Evolutionary conservation across 352 stramenopile genomes (phyloP).

Genomic region (Phytophthora constricta): DNA sequence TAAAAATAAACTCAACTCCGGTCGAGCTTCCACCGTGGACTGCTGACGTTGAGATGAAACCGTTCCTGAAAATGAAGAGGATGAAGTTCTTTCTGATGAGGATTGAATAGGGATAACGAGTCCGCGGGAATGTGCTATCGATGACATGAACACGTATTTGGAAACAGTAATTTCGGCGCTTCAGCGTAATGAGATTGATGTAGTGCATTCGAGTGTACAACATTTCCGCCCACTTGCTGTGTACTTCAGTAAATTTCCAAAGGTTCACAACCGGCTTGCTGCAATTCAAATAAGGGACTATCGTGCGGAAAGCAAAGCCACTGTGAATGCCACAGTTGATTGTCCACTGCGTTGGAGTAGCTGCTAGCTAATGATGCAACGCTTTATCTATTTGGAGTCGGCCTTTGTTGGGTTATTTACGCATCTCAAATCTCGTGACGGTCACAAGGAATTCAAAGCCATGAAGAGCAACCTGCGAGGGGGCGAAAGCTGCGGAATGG

Average conservation of each 20-base stretch:
- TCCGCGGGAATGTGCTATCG: conserved; percentile 7
- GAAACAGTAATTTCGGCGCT: background rate
- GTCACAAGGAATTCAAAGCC: conserved; percentile 5
- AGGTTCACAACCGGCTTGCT: conserved; percentile 7
- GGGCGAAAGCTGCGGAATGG: background rate
- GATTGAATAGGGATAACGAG: conserved; percentile 2
- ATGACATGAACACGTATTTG: conserved; percentile 16
- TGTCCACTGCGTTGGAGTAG: conserved; percentile 17
- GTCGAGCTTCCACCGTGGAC: background rate
- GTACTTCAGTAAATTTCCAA: conserved; percentile 25
- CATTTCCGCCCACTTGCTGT: conserved; percentile 14
- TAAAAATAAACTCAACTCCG: background rate
- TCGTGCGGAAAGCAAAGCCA: background rate
- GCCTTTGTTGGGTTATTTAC: background rate
- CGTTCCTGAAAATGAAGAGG: background rate
- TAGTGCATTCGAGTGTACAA: conserved; percentile 9
- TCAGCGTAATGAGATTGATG: background rate
- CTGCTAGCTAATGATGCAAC: conserved; percentile 10
- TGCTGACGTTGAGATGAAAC: background rate
- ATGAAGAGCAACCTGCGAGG: conserved; percentile 4
- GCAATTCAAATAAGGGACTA: background rate
- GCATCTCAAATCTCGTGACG: background rate
- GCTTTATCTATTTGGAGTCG: conserved; percentile 1
- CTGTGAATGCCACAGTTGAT: background rate
- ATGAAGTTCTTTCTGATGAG: conserved; percentile 12